Evolutionary conservation across 352 stramenopile genomes (phyloP), one percentile per base, ranked within the genome.

Genomic region (Phytophthora vignae): DNA sequence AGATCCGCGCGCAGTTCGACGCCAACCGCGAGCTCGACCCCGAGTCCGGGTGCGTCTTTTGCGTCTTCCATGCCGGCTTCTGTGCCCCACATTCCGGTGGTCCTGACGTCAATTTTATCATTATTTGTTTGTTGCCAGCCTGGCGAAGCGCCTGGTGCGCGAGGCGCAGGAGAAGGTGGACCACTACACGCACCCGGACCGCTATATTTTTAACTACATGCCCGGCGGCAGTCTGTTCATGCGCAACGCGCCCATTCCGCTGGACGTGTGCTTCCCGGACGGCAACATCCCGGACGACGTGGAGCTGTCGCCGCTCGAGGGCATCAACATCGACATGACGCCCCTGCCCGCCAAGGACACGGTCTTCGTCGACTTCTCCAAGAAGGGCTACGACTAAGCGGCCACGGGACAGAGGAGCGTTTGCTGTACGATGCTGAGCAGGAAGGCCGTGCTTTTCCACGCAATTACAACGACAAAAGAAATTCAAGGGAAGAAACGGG

Each of bases 171-270:
- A 97, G 57, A 94, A 99, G 83, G 71, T 99, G 50, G 92, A 91
- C 61, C 79, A 97, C 64, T 97, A 97, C 82, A 98, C 90, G 69
- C 98, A 99, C 80, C 98, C 98, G 42, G 98, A 99, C 85, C 92
- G 87, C 55, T 99, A 99, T 82, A 95, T 98, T 60, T 93, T 97
- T 69, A 95, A 98, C 69, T 98, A 98, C 88, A 99, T 99, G 98
- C 98, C 98, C 9, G 98, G 98, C 50, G 98, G 98, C 60, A 96
- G 94, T 68, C 95, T 98, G 60, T 99, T 99, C 82, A 99, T 99
- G 98, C 92, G 98, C 60, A 99, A 99, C 81, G 93, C 98, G 40
- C 96, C 98, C 29, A 94, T 97, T 57, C 97, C 97, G 44, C 88
- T 99, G 31, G 90, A 98, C 70, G 89, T 96, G 57, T 96, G 89